Conservation (phyloP, 257 asterid genomes). For the Nicotiana benthamiana region DNA sequence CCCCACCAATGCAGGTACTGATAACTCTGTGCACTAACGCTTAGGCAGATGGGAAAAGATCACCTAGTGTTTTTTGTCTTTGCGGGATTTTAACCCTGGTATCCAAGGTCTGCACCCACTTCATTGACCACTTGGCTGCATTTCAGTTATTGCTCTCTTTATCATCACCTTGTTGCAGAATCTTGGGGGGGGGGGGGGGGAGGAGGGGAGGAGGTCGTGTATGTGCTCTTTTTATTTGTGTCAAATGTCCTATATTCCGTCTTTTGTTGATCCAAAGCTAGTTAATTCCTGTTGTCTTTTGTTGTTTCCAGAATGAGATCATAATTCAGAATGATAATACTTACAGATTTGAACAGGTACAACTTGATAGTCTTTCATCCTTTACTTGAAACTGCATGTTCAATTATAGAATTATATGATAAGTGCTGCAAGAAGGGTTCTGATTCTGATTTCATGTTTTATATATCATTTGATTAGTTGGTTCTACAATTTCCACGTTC, state of each 20-base stretch:
- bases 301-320: slow-evolving; percentile 78
- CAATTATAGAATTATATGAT: background rate
- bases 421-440: background rate
- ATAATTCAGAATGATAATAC: slow-evolving; percentile 71
- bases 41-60: background rate
- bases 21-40: background rate
- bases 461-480: background rate
- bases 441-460: background rate
- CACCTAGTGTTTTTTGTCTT: background rate
- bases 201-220: background rate
- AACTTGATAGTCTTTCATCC: background rate
- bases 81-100: background rate
- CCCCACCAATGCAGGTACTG: no score
- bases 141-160: background rate
- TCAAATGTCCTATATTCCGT: background rate
- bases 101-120: background rate
- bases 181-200: background rate
- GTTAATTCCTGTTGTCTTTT: slow-evolving; percentile 4
- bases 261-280: background rate
- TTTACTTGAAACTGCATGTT: background rate
- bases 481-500: background rate
- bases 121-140: background rate
- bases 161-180: background rate
- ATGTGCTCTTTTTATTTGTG: background rate
- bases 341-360: slow-evolving; percentile 94